Base-by-base conservation (phyloP, 768 basidiomycete genomes). In the Agaricus blazei region DNA sequence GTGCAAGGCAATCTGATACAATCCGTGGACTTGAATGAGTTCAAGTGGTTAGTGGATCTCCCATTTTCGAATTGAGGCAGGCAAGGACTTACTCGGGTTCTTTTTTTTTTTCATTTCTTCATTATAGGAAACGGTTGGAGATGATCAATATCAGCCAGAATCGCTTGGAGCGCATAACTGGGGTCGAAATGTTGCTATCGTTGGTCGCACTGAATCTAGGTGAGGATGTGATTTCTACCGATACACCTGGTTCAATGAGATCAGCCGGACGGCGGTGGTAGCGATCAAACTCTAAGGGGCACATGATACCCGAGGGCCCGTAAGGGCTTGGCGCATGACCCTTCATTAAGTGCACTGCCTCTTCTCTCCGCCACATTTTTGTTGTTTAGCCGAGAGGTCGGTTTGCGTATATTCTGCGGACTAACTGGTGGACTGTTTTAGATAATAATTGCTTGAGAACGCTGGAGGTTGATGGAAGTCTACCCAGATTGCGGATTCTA, bases 81-180 rank as follows among this genome's bases (percentile, higher is more conserved):
- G 24, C 12, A 34, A 38, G 48, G 48, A 47, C 54, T 60, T 44
- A 59, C 41, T 40, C 44, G 57, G 57, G 36, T 43, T 19, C 38
- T 52, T 58, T 41, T 47, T 41, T 47, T 19, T 19, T 19, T 19
- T 19, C 19, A 19, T 19, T 19, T 19, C 19, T 19, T 19, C 27
- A 59, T 62, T 62, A 54, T 65, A 77, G 76, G 84, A 75, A 73
- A 50, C 77, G 82, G 55, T 73, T 97, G 63, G 93, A 97, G 72
- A 80, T 85, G 75, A 71, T 98, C 46, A 87, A 95, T 66, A 63
- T 95, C 61, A 85, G 90, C 66, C 75, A 83, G 50, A 98, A 98
- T 67, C 69, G 78, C 65, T 65, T 98, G 51, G 71, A 72, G 59
- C 71, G 64, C 51, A 67, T 96, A 60, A 62, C 63, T 28, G 87